phyloP scores from a whole-genome alignment of 306 rosid species.

The Medicago arabica region DNA sequence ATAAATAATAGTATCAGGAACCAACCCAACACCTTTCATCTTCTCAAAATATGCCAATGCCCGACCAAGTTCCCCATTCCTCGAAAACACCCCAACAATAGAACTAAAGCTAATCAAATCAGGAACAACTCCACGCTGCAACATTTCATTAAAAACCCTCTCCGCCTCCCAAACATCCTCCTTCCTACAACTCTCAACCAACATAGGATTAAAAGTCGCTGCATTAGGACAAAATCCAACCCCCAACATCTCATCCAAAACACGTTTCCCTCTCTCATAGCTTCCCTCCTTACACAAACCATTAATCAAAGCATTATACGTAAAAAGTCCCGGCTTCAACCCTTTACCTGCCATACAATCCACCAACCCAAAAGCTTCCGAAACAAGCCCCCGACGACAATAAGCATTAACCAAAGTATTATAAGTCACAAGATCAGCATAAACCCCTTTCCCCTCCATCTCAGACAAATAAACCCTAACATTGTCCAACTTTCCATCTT shows the following conservation, averaged over 20 bases:
- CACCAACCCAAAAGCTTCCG: constrained; percentile 63
- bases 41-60: constrained; percentile 66
- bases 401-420: constrained; percentile 76
- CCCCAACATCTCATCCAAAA: constrained; percentile 69
- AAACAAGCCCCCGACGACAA: constrained; percentile 64
- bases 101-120: constrained; percentile 84
- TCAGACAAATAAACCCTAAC: constrained; percentile 57
- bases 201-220: constrained; percentile 68
- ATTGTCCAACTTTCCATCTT: constrained; percentile 54
- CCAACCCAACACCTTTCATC: constrained; percentile 68
- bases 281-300: constrained; percentile 80
- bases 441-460: constrained; percentile 69
- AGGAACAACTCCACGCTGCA: constrained; percentile 57
- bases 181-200: constrained; percentile 73
- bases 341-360: constrained; percentile 59
- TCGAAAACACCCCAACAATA: constrained; percentile 65
- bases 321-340: constrained; percentile 69
- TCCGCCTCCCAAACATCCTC: constrained; percentile 67
- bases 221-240: constrained; percentile 73
- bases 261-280: constrained; percentile 57
- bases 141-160: constrained; percentile 70
- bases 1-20: constrained; percentile 84
- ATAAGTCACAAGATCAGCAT: constrained; percentile 73
- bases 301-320: constrained; percentile 75
- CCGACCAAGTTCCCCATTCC: constrained; percentile 62